Evolutionary conservation across 768 basidiomycete species (phyloP), one percentile per base, ranked within the genome.

Genomic region (Agaricus blazei): DNA sequence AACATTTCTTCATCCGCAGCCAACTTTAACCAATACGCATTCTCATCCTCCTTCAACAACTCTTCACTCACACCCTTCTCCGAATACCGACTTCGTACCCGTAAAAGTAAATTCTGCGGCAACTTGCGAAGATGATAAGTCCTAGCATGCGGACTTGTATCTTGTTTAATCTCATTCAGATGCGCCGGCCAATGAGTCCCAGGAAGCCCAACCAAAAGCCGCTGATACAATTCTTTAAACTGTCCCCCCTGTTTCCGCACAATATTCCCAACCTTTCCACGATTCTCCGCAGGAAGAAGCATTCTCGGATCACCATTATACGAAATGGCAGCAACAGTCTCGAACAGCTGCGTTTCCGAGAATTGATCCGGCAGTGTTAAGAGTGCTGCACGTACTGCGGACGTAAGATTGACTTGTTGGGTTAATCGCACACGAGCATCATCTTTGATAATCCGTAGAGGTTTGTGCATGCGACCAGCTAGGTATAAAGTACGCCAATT

Each of bases 391-490:
- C 93, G 87, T 15, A 97, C 78, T 2, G 95, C 95, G 11, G 90
- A 93, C 11, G 87, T 83, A 43, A 97, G 80, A 76, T 99, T 99
- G 65, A 93, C 92, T 64, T 96, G 90, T 66, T 94, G 90, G 19
- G 94, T 93, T 51, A 95, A 77, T 52, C 90, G 85, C 14, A 98
- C 91, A 38, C 94, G 87, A 2, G 93, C 87, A 67, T 97, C 93
- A 68, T 95, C 90, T 69, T 85, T 85, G 70, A 97, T 88, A 64
- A 96, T 95, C 48, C 91, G 84, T 47, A 95, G 81, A 1, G 97
- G 97, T 70, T 99, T 99, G 72, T 98, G 97, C 85, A 98, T 93
- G 34, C 97, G 81, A 0, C 97, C 97, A 0, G 94, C 90, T 40
- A 96, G 83, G 69, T 99, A 99, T 3, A 98, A 79, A 24, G 93